These are phyloP conservation scores for Larix sibirica DNA, from an alignment of 83 land plant genomes.

Conservation along the genomic window DNA sequence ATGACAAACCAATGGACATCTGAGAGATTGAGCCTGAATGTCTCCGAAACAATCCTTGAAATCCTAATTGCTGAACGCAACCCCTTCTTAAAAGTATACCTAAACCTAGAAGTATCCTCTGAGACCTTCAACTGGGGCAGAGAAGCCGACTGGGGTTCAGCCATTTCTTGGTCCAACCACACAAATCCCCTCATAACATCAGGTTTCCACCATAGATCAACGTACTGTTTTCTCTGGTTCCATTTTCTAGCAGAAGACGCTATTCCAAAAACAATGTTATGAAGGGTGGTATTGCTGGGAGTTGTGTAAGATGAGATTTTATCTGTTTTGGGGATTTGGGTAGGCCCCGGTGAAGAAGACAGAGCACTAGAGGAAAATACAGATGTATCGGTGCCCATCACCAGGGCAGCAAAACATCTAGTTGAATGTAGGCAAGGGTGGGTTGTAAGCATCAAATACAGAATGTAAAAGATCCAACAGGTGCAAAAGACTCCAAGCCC, in stretches of 20 bases:
- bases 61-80: conserved; percentile 46
- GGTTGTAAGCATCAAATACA: conserved; percentile 18
- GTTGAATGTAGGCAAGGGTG: conserved; percentile 13
- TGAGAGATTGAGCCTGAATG: conserved; percentile 21
- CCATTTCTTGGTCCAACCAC: conserved; percentile 44
- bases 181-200: conserved; percentile 60
- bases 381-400: conserved; percentile 7
- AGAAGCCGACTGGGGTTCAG: conserved; percentile 14
- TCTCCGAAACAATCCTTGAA: conserved; percentile 51
- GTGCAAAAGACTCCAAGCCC: not conserved
- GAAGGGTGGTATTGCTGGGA: conserved; percentile 28
- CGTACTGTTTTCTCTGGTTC: conserved; percentile 34
- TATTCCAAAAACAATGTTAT: conserved; percentile 65
- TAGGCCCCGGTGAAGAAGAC: not conserved
- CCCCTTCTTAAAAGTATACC: conserved; percentile 24
- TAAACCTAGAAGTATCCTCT: conserved; percentile 23
- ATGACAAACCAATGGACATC: conserved; percentile 72
- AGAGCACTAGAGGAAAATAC: not conserved
- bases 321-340: not conserved
- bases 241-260: conserved; percentile 55
- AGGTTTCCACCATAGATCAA: conserved; percentile 74
- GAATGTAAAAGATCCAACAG: conserved; percentile 5
- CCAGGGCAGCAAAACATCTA: conserved; percentile 8
- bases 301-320: not conserved
- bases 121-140: conserved; percentile 40